A percentile compares a stretch with the other conserved stretches of the same genome.
Conservation (phyloP, 176 grass and related monocot species). For the Cymbopogon citratus region DNA sequence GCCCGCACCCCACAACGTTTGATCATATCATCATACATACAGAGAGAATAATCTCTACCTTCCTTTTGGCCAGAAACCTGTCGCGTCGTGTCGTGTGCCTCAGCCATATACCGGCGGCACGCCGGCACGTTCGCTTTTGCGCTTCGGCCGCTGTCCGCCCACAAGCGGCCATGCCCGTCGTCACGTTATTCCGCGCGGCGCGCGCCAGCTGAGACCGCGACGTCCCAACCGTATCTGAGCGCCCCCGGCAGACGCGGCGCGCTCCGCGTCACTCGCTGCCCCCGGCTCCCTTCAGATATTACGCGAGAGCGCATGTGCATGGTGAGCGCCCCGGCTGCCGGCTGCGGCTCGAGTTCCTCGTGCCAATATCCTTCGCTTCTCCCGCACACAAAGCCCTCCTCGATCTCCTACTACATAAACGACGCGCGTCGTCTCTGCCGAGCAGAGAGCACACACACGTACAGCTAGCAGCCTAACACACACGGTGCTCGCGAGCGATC, state of each 20-base stretch:
- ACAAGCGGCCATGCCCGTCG: no score
- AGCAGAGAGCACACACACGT: no score
- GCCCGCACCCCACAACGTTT: not conserved
- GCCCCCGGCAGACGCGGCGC: not conserved
- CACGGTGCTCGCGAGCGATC: no score
- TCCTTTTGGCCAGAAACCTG: not conserved
- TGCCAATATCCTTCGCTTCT: no score
- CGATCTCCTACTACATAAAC: no score
- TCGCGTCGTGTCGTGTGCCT: not conserved
- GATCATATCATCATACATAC: not conserved
- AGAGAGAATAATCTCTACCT: not conserved
- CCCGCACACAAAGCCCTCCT: no score
- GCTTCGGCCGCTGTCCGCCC: no score
- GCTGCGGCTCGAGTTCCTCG: no score
- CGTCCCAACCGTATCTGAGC: not conserved
- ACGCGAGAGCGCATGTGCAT: not conserved
- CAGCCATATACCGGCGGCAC: no score
- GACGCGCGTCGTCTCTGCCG: no score
- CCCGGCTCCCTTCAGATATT: not conserved
- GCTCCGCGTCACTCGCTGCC: not conserved
- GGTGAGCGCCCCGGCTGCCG: no score
- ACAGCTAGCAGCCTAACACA: no score
- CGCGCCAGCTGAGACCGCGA: not conserved
- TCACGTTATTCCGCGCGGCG: not conserved
- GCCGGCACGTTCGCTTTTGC: not conserved